These are phyloP conservation scores for Fistulifera pelliculosa DNA, from an alignment of 108 stramenopile genomes.

Conservation along the genomic window DNA sequence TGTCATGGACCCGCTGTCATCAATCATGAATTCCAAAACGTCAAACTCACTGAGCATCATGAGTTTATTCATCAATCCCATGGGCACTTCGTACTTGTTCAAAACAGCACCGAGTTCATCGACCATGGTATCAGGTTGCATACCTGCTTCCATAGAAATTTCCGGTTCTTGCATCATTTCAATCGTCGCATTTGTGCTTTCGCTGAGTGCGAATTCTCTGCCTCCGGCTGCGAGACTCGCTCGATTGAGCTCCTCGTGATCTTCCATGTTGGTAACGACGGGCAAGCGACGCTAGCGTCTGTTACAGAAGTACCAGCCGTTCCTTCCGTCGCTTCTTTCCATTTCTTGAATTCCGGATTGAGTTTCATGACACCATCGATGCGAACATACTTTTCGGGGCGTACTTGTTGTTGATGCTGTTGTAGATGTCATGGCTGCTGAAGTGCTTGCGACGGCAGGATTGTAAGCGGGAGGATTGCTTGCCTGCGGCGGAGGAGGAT, in stretches of 20 bases:
- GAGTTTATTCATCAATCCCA: conserved; percentile 22
- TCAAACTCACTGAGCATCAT: conserved; percentile 36
- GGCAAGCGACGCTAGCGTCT: not conserved
- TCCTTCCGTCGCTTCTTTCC: conserved; percentile 22
- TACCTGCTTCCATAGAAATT: conserved; percentile 23
- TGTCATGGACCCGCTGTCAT: conserved; percentile 19
- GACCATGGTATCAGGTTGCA: conserved; percentile 11
- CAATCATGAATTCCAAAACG: conserved; percentile 20
- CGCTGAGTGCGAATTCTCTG: conserved; percentile 12
- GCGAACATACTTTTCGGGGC: conserved; percentile 32
- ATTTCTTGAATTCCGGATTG: conserved; percentile 39
- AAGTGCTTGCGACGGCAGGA: too few relatives aligned
- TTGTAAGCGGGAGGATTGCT: too few relatives aligned
- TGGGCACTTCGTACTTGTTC: conserved; percentile 21
- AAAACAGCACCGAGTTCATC: conserved; percentile 13
- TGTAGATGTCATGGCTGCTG: too few relatives aligned
- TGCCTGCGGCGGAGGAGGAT: too few relatives aligned
- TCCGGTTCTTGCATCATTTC: conserved; percentile 18
- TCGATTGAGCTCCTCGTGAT: not conserved
- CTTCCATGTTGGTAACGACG: conserved; percentile 6
- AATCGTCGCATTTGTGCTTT: conserved; percentile 1
- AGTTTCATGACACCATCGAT: conserved; percentile 38
- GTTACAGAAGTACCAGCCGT: conserved; percentile 5
- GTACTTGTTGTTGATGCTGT: not conserved
- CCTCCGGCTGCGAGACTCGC: conserved; percentile 3